Conservation (phyloP, 805 yeast species). For the Saccharomycopsis synnaedendra region DNA sequence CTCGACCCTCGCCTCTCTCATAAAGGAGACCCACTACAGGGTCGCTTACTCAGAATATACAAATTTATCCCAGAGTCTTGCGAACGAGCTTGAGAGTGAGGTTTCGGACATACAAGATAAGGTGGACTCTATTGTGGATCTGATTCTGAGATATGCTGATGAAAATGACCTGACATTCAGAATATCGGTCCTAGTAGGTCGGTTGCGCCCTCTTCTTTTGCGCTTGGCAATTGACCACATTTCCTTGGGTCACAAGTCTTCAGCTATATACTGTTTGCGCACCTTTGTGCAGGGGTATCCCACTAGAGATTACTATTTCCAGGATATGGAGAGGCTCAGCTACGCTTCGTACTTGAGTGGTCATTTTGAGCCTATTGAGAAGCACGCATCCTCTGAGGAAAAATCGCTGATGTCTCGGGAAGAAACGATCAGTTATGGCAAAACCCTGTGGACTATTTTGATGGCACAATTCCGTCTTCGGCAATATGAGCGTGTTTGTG, state of each 20-base stretch:
- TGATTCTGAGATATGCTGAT: too few species aligned
- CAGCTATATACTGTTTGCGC: neutral
- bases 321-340: slow-evolving; percentile 7
- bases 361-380: neutral
- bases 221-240: slow-evolving; percentile 1
- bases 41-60: too few species aligned
- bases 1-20: too few species aligned
- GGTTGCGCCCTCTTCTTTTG: neutral
- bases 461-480: slow-evolving; percentile 20
- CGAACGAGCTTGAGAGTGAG: too few species aligned
- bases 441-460: slow-evolving; percentile 19
- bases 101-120: too few species aligned
- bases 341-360: slow-evolving; percentile 1
- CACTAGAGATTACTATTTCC: neutral
- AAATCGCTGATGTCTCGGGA: neutral
- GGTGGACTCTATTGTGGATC: too few species aligned
- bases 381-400: neutral
- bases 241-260: neutral
- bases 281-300: neutral
- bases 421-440: slow-evolving; percentile 21
- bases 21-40: too few species aligned
- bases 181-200: too few species aligned
- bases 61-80: too few species aligned
- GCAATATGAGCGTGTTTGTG: slow-evolving; percentile 13
- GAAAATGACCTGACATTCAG: too few species aligned